These are phyloP conservation scores for Colletotrichum tropicale DNA, from an alignment of 2,329 filamentous ascomycete genomes.

Conservation along the genomic window DNA sequence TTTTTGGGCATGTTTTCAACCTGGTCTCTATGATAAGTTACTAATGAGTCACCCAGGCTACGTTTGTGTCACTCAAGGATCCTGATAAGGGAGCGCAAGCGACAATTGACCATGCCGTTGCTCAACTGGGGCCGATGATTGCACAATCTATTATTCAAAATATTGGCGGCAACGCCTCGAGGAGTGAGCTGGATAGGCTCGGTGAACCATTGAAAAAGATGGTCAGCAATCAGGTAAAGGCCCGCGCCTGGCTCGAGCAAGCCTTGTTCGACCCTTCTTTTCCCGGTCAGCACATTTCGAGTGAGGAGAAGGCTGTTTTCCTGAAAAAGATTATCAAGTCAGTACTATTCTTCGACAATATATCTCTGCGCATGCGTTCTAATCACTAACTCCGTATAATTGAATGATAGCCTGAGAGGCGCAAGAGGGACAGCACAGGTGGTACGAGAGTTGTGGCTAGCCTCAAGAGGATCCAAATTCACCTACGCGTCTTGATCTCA, in stretches of 20 bases:
- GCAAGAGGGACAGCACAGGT: slow-evolving; percentile 68
- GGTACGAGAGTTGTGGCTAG: slow-evolving; percentile 76
- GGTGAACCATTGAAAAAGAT: slow-evolving; percentile 75
- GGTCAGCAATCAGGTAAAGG: slow-evolving; percentile 57
- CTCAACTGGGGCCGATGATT: slow-evolving; percentile 66
- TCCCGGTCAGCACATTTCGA: slow-evolving; percentile 62
- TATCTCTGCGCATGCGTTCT: neutral
- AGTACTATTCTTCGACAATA: slow-evolving; percentile 28
- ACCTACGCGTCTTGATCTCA: slow-evolving; percentile 58
- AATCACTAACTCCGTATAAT: neutral
- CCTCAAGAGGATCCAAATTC: slow-evolving; percentile 65
- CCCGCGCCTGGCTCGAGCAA: slow-evolving; percentile 67
- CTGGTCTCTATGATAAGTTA: neutral
- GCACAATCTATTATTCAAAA: slow-evolving; percentile 65
- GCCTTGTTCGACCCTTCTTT: slow-evolving; percentile 62
- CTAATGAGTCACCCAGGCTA: slow-evolving; percentile 43
- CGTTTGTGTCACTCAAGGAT: slow-evolving; percentile 54
- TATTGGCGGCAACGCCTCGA: slow-evolving; percentile 69
- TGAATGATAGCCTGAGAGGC: slow-evolving; percentile 61
- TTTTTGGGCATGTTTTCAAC: slow-evolving; percentile 67
- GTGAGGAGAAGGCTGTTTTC: slow-evolving; percentile 66
- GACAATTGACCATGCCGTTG: slow-evolving; percentile 53
- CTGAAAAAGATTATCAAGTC: slow-evolving; percentile 69
- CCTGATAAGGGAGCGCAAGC: slow-evolving; percentile 46
- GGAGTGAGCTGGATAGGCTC: slow-evolving; percentile 75